Percentiles rank a stretch among this genome's conserved stretches.
Conservation (phyloP, 179 eudicot genomes). For the Camellia oleifera region DNA sequence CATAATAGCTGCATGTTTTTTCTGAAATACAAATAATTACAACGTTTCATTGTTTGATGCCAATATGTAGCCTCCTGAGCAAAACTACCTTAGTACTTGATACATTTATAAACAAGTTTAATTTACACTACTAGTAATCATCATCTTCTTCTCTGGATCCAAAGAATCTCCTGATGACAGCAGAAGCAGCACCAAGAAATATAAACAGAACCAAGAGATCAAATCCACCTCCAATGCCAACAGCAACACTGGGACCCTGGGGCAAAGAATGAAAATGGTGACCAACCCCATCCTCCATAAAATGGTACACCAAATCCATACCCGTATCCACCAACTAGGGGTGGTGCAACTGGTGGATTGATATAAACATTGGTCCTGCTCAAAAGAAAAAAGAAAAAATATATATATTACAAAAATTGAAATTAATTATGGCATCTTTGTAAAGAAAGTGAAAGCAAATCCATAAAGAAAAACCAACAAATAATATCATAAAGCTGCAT, state of each 20-base stretch:
- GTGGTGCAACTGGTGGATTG: conserved; percentile 88
- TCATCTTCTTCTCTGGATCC: conserved; percentile 49
- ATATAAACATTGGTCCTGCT: conserved; percentile 83
- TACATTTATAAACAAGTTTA: conserved; percentile 5
- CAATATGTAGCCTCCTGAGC: not conserved
- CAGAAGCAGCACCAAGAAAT: conserved; percentile 69
- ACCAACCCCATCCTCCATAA: conserved; percentile 97
- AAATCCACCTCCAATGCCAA: conserved; percentile 88
- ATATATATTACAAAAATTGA: not conserved
- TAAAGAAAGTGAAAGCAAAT: not conserved
- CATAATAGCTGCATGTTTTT: not conserved
- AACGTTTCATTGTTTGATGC: not conserved
- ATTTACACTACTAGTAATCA: conserved; percentile 31
- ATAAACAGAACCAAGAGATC: conserved; percentile 59
- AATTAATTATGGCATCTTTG: too few relatives aligned
- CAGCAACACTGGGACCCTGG: conserved; percentile 81
- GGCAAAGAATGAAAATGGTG: conserved; percentile 84
- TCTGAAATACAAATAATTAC: not conserved
- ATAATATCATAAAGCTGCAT: not conserved
- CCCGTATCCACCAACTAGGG: conserved; percentile 87
- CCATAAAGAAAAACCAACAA: not conserved
- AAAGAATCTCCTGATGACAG: conserved; percentile 64
- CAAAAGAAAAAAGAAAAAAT: not conserved
- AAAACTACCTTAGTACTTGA: not conserved
- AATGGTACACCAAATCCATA: conserved; percentile 63